phyloP scores from a whole-genome alignment of 768 basidiomycete species.

The Lactarius evosmus region DNA sequence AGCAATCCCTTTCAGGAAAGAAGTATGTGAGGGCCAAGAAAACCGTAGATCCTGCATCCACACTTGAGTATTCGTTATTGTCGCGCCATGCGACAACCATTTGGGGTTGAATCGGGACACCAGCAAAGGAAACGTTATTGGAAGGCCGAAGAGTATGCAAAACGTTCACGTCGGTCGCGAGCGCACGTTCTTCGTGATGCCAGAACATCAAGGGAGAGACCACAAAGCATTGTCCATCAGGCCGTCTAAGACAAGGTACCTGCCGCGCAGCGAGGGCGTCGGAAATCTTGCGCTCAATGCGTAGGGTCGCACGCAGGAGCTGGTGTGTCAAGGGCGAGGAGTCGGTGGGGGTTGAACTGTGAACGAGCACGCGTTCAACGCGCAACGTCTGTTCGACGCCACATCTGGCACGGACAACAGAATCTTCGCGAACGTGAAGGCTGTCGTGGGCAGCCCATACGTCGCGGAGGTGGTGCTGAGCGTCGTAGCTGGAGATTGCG shows the following conservation, averaged over 20 bases:
- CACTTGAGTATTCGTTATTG: slow-evolving; percentile 45
- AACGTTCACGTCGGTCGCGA: slow-evolving; percentile 55
- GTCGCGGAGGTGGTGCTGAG: slow-evolving; percentile 62
- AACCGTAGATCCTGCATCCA: slow-evolving; percentile 58
- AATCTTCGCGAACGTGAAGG: slow-evolving; percentile 65
- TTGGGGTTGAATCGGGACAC: slow-evolving; percentile 61
- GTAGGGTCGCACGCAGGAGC: slow-evolving; percentile 60
- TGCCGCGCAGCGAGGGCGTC: slow-evolving; percentile 41
- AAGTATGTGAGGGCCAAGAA: slow-evolving; percentile 81
- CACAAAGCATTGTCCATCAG: slow-evolving; percentile 58
- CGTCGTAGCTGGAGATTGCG: slow-evolving; percentile 49
- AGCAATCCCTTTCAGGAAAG: slow-evolving; percentile 72
- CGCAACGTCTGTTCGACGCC: slow-evolving; percentile 66
- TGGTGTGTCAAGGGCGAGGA: slow-evolving; percentile 57
- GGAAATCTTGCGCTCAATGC: slow-evolving; percentile 58
- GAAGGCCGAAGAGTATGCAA: slow-evolving; percentile 53
- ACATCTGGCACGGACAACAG: slow-evolving; percentile 68
- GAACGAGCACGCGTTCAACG: slow-evolving; percentile 73
- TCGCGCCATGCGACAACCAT: slow-evolving; percentile 78
- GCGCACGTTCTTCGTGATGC: slow-evolving; percentile 54
- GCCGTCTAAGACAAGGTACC: slow-evolving; percentile 52
- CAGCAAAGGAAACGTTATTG: slow-evolving; percentile 56
- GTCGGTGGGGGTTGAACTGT: slow-evolving; percentile 47
- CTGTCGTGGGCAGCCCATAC: slow-evolving; percentile 67
- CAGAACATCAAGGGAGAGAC: slow-evolving; percentile 76